phyloP scores from a whole-genome alignment of 192 early-diverging fungal genomes.

The Phycomyces nitens region DNA sequence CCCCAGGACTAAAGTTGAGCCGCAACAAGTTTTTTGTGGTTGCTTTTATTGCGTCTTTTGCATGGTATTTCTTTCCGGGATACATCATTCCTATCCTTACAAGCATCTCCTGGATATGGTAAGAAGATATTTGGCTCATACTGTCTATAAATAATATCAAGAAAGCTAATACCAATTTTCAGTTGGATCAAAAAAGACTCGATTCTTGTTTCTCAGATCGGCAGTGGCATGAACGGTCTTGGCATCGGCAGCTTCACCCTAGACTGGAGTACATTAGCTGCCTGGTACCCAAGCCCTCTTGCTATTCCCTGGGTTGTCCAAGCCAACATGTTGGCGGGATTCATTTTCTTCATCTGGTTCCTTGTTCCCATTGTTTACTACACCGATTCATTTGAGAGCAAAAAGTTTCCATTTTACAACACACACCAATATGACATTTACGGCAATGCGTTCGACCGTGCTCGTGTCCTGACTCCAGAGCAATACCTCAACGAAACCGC shows the following conservation, averaged over 20 bases:
- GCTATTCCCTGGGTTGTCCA: constrained; percentile 71
- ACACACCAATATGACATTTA: constrained; percentile 56
- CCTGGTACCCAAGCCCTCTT: constrained; percentile 57
- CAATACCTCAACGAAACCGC: constrained; percentile 48
- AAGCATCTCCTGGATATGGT: constrained; percentile 63
- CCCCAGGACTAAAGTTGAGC: constrained; percentile 22
- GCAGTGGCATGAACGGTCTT: constrained; percentile 58
- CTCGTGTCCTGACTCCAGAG: constrained; percentile 53
- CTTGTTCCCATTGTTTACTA: constrained; percentile 71
- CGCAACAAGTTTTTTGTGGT: constrained; percentile 46
- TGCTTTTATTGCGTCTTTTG: constrained; percentile 39
- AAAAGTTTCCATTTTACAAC: constrained; percentile 63
- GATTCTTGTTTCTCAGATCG: constrained; percentile 45
- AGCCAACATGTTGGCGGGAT: constrained; percentile 69
- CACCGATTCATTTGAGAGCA: constrained; percentile 50
- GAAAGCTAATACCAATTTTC: constrained; percentile 23
- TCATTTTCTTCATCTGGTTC: constrained; percentile 74
- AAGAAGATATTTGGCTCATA: constrained; percentile 39
- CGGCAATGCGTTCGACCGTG: constrained; percentile 54
- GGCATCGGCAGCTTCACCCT: constrained; percentile 68
- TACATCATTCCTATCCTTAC: constrained; percentile 66
- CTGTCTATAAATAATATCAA: constrained; percentile 24
- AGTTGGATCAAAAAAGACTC: constrained; percentile 52
- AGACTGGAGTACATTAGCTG: constrained; percentile 71
- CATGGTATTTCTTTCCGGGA: constrained; percentile 60